Conservation (phyloP, 768 basidiomycete species). For the Lentinula aciculospora region DNA sequence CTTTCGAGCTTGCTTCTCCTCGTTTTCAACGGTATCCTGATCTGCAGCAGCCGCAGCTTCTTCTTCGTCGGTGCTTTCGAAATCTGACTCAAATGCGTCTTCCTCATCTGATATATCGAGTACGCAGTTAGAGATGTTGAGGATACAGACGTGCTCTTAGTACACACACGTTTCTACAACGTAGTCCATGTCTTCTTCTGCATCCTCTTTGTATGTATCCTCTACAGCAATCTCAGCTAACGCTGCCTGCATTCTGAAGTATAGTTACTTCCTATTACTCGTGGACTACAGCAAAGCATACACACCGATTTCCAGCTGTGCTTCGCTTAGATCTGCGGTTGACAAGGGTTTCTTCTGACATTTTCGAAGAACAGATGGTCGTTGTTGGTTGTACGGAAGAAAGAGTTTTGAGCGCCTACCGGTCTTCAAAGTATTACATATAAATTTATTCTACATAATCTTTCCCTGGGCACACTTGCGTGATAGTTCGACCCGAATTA, state of each 20-base stretch:
- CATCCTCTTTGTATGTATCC: slow-evolving; percentile 44
- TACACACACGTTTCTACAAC: slow-evolving; percentile 52
- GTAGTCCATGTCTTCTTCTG: slow-evolving; percentile 75
- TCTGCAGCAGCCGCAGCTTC: slow-evolving; percentile 37
- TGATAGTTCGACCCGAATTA: too few relatives aligned
- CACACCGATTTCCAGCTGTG: slow-evolving; percentile 76
- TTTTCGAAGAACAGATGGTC: not conserved
- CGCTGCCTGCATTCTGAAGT: slow-evolving; percentile 66
- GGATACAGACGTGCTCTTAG: not conserved
- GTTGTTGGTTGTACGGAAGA: not conserved
- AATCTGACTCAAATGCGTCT: slow-evolving; percentile 79
- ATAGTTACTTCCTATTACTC: slow-evolving; percentile 7
- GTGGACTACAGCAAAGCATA: not conserved
- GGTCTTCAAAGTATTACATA: not conserved
- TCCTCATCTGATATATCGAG: slow-evolving; percentile 55
- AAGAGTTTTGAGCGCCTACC: not conserved
- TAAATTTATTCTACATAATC: too few relatives aligned
- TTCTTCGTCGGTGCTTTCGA: slow-evolving; percentile 81
- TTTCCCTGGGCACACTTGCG: too few relatives aligned
- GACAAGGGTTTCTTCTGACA: slow-evolving; percentile 43
- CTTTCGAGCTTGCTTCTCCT: slow-evolving; percentile 50
- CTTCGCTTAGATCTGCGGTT: slow-evolving; percentile 60
- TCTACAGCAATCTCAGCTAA: slow-evolving; percentile 64
- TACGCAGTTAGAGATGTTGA: slow-evolving; percentile 8
- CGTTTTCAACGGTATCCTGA: slow-evolving; percentile 36